Percentiles rank a stretch among this genome's conserved stretches.
Evolutionary conservation across 2,329 filamentous ascomycete species (phyloP).

Genomic region (Teratosphaeria epicoccoides): DNA sequence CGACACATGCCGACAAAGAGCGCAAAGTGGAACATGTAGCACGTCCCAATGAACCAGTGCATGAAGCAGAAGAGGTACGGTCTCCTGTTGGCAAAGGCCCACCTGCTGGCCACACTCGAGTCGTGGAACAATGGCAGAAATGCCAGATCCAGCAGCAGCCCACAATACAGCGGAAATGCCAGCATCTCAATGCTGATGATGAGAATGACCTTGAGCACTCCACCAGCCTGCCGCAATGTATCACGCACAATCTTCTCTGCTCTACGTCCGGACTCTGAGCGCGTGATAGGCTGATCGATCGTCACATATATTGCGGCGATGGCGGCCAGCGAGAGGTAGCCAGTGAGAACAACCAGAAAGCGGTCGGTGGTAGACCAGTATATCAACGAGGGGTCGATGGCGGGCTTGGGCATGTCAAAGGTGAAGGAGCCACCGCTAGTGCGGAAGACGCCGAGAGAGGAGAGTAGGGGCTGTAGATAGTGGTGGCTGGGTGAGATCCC

Average conservation of each 20-base stretch:
- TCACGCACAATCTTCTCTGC: slow-evolving; percentile 71
- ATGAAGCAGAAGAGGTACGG: slow-evolving; percentile 90
- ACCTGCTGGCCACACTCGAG: slow-evolving; percentile 63
- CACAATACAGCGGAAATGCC: slow-evolving; percentile 90
- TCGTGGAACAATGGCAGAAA: slow-evolving; percentile 80
- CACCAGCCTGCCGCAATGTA: slow-evolving; percentile 79
- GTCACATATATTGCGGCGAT: slow-evolving; percentile 70
- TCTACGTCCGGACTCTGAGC: slow-evolving; percentile 44
- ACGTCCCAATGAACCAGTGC: slow-evolving; percentile 97
- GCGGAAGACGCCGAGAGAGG: slow-evolving; percentile 14
- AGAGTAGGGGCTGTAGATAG: slow-evolving; percentile 10
- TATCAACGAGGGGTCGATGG: slow-evolving; percentile 29
- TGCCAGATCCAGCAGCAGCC: slow-evolving; percentile 77
- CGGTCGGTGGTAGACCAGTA: slow-evolving; percentile 45
- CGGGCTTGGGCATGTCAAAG: slow-evolving; percentile 1
- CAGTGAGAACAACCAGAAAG: slow-evolving; percentile 63
- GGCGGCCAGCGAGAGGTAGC: slow-evolving; percentile 67
- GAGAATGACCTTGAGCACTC: slow-evolving; percentile 92
- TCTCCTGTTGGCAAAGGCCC: slow-evolving; percentile 65
- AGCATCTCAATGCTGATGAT: slow-evolving; percentile 99
- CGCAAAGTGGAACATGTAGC: slow-evolving; percentile 99
- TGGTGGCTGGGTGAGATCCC: not conserved
- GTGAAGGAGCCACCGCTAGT: not conserved
- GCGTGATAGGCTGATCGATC: slow-evolving; percentile 61
- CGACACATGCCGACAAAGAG: slow-evolving; percentile 98